Percentiles rank a stretch among this genome's conserved stretches.
These are phyloP conservation scores for Diacronema lutheri DNA, from an alignment of 78 protist species.

Conservation along the genomic window DNA sequence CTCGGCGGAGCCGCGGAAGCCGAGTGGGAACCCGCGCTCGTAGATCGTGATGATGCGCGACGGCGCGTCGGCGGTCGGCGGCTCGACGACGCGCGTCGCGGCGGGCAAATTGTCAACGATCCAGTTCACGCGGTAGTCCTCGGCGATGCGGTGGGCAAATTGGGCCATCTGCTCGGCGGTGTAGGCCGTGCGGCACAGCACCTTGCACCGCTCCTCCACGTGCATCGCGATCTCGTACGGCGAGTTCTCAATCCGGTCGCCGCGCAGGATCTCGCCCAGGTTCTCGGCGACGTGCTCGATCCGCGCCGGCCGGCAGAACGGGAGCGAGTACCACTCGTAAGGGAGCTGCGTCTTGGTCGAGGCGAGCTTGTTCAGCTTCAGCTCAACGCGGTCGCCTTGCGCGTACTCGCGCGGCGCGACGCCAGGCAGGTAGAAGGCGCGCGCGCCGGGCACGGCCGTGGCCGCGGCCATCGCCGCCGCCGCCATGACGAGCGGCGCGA, in stretches of 20 bases:
- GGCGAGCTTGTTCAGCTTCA: constrained; percentile 42
- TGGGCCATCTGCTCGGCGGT: neutral
- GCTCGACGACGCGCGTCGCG: constrained; percentile 20
- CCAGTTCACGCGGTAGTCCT: constrained; percentile 48
- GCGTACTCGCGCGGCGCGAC: constrained; percentile 34
- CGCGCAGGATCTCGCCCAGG: constrained; percentile 46
- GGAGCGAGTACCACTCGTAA: constrained; percentile 43
- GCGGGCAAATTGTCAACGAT: constrained; percentile 62
- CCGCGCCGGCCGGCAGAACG: constrained; percentile 37
- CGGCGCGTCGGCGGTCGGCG: neutral
- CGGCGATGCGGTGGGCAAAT: neutral
- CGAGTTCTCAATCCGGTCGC: constrained; percentile 37
- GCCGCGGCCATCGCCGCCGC: too few species aligned
- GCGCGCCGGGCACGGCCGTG: too few species aligned
- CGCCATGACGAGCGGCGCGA: too few species aligned
- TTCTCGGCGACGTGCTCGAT: constrained; percentile 32
- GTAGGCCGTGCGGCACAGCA: neutral
- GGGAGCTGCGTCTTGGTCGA: constrained; percentile 41
- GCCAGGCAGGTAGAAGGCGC: constrained; percentile 52
- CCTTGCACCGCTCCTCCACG: constrained; percentile 20
- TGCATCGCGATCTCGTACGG: constrained; percentile 32
- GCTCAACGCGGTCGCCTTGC: constrained; percentile 19
- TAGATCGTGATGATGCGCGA: constrained; percentile 16
- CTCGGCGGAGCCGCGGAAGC: neutral
- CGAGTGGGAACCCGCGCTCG: constrained; percentile 33